Evolutionary conservation across 2,329 filamentous ascomycete genomes (phyloP).

Genomic region (Colletotrichum simmondsii): DNA sequence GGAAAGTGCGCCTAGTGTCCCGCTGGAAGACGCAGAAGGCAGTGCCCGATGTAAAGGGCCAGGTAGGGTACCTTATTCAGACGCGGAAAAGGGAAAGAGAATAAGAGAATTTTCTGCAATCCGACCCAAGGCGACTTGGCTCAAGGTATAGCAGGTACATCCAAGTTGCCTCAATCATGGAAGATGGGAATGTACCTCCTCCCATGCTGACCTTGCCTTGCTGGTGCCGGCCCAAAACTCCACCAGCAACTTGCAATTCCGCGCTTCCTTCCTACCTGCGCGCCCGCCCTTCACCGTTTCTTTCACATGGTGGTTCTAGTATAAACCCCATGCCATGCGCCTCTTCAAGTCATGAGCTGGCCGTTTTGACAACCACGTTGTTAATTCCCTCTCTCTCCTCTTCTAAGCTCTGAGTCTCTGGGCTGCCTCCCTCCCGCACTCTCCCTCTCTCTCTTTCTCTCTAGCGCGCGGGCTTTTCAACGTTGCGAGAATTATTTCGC

Average conservation of each 20-base stretch:
- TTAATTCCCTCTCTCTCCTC: neutral
- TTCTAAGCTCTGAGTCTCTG: neutral
- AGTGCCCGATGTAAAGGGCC: neutral
- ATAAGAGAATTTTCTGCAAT: neutral
- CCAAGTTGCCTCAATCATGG: neutral
- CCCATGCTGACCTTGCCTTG: neutral
- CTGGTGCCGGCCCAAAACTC: constrained; percentile 28
- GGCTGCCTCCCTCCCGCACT: neutral
- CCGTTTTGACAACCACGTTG: neutral
- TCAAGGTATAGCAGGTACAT: neutral
- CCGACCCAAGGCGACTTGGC: neutral
- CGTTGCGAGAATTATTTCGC: neutral
- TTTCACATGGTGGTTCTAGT: constrained; percentile 21
- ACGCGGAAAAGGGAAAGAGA: neutral
- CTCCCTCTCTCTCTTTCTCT: neutral
- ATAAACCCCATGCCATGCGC: neutral
- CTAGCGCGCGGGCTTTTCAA: neutral
- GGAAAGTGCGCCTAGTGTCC: constrained; percentile 1
- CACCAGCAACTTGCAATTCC: constrained; percentile 1
- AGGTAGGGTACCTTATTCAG: neutral
- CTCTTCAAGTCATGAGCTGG: neutral
- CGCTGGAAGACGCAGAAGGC: neutral
- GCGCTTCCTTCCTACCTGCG: neutral
- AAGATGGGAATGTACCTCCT: neutral
- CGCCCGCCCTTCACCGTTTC: constrained; percentile 14